These are phyloP conservation scores for Backusella mclennaniae DNA, from an alignment of 192 early-diverging fungal species.

Conservation along the genomic window DNA sequence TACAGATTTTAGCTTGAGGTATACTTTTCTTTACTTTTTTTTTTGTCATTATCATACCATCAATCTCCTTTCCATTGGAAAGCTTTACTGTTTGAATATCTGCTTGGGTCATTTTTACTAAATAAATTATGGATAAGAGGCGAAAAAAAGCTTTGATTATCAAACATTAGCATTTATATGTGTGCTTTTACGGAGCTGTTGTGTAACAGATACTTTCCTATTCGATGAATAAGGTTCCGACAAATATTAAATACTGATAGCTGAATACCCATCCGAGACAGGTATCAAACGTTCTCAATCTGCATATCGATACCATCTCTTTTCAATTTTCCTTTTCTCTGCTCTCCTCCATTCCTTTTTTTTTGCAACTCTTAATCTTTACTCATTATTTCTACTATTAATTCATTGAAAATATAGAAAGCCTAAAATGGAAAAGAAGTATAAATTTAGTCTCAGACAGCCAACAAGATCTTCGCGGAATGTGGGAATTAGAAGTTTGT, in stretches of 20 bases:
- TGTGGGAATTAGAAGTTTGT: constrained; percentile 3
- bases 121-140: background rate
- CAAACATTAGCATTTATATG: background rate
- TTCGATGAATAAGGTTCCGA: background rate
- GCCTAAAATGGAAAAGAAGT: background rate
- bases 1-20: background rate
- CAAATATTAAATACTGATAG: background rate
- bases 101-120: constrained; percentile 19
- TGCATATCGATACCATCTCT: background rate
- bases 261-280: background rate
- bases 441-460: background rate
- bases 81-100: constrained; percentile 31
- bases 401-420: background rate
- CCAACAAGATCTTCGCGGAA: background rate
- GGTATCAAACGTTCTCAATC: background rate
- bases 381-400: background rate
- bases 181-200: background rate
- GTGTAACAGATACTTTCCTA: background rate
- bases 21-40: background rate
- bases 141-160: background rate
- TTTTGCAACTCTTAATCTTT: background rate
- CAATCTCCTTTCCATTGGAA: constrained; percentile 20
- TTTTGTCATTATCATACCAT: constrained; percentile 11
- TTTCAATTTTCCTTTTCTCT: background rate
- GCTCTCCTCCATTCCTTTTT: background rate